Percentiles rank a stretch among this genome's conserved stretches.
Evolutionary conservation across 768 basidiomycete species (phyloP).

Genomic region (Porpolomopsis calyptriformis): DNA sequence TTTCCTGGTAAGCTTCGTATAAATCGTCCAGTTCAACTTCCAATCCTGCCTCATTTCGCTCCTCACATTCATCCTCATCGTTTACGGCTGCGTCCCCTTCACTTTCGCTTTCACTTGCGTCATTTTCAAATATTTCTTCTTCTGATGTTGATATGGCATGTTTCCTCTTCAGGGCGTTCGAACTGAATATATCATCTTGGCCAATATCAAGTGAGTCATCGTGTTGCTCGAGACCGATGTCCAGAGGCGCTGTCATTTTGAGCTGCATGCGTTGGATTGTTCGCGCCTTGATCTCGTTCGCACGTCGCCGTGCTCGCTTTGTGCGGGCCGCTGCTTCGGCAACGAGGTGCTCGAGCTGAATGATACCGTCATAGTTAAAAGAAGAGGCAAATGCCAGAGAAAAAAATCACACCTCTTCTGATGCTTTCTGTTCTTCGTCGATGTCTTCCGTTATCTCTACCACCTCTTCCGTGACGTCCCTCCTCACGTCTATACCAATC

Average conservation of each 20-base stretch:
- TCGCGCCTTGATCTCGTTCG: conserved; percentile 80
- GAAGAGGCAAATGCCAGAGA: neutral
- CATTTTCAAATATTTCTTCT: conserved; percentile 18
- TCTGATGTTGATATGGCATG: conserved; percentile 24
- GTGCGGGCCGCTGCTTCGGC: conserved; percentile 59
- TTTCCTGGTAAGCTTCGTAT: conserved; percentile 78
- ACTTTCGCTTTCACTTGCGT: conserved; percentile 8
- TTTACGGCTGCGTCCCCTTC: conserved; percentile 36
- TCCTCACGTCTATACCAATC: conserved; percentile 79
- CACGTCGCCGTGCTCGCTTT: conserved; percentile 73
- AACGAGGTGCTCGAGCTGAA: conserved; percentile 75
- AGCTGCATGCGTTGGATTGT: conserved; percentile 93
- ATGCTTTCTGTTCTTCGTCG: conserved; percentile 84
- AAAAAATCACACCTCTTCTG: conserved; percentile 56
- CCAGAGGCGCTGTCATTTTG: conserved; percentile 95
- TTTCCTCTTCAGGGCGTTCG: conserved; percentile 39
- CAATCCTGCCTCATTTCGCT: conserved; percentile 43
- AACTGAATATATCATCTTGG: conserved; percentile 83
- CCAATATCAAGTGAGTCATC: conserved; percentile 65
- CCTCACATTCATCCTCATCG: conserved; percentile 29
- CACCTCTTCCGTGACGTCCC: conserved; percentile 57
- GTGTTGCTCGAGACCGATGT: conserved; percentile 81
- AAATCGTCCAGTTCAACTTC: conserved; percentile 84
- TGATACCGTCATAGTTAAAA: conserved; percentile 7
- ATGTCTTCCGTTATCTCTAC: conserved; percentile 56